phyloP scores from a whole-genome alignment of 2,329 filamentous ascomycete genomes.

The Penicillium sp. region DNA sequence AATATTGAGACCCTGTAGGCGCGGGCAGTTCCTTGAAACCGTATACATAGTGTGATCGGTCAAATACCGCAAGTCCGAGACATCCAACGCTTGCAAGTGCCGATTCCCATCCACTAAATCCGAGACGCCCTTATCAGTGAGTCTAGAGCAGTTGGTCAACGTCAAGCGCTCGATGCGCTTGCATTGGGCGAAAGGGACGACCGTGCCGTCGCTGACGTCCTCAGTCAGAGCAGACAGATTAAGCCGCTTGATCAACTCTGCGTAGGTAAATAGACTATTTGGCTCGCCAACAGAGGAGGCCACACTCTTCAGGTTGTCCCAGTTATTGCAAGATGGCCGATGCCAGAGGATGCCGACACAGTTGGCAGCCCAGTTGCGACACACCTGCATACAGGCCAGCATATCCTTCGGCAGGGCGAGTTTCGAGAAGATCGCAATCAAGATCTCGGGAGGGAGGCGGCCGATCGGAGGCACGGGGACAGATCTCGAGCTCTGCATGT shows the following conservation, averaged over 20 bases:
- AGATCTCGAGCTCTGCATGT: slow-evolving; percentile 57
- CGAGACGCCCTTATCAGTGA: slow-evolving; percentile 83
- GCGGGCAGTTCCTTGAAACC: slow-evolving; percentile 79
- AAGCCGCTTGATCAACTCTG: slow-evolving; percentile 86
- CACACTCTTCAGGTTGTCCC: slow-evolving; percentile 78
- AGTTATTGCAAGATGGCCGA: slow-evolving; percentile 85
- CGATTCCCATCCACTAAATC: slow-evolving; percentile 78
- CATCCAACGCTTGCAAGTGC: slow-evolving; percentile 84
- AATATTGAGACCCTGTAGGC: slow-evolving; percentile 90
- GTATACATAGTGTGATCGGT: slow-evolving; percentile 79
- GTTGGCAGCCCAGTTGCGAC: slow-evolving; percentile 88
- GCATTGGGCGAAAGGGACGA: slow-evolving; percentile 79
- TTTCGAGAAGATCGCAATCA: slow-evolving; percentile 90
- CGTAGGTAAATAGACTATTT: slow-evolving; percentile 84
- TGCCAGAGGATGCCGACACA: slow-evolving; percentile 95
- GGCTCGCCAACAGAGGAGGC: slow-evolving; percentile 74
- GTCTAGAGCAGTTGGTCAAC: slow-evolving; percentile 81
- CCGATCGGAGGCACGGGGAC: slow-evolving; percentile 66
- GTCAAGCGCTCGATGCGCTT: slow-evolving; percentile 91
- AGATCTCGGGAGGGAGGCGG: slow-evolving; percentile 87
- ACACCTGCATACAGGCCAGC: slow-evolving; percentile 90
- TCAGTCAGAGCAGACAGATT: slow-evolving; percentile 81
- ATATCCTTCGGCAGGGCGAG: slow-evolving; percentile 77
- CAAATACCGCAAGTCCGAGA: slow-evolving; percentile 78
- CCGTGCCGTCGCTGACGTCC: slow-evolving; percentile 84